These are phyloP conservation scores for Arthrobotrys iridis DNA, from an alignment of 2,329 filamentous ascomycete genomes.

Conservation along the genomic window DNA sequence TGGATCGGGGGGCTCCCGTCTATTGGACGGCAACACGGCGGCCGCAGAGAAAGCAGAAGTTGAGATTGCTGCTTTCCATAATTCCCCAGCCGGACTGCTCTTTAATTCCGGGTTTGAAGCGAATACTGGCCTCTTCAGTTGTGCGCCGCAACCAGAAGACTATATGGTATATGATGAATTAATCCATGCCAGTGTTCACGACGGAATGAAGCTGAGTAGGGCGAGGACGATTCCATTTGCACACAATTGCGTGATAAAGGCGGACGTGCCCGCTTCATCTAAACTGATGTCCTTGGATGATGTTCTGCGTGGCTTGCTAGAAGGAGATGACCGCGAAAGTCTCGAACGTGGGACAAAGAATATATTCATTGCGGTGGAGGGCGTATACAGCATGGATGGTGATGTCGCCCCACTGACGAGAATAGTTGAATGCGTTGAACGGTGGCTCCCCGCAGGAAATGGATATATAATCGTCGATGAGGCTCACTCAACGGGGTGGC, in stretches of 20 bases:
- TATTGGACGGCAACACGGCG: constrained; percentile 67
- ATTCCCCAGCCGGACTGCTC: constrained; percentile 64
- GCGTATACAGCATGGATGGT: constrained; percentile 85
- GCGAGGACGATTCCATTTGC: constrained; percentile 65
- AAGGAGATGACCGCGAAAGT: constrained; percentile 59
- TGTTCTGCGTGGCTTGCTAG: constrained; percentile 59
- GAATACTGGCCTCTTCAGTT: constrained; percentile 72
- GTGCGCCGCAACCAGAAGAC: constrained; percentile 70
- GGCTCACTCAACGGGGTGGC: constrained; percentile 72
- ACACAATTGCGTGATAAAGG: constrained; percentile 67
- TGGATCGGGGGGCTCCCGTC: constrained; percentile 68
- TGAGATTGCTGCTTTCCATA: constrained; percentile 65
- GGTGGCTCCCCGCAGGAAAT: constrained; percentile 68
- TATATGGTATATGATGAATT: constrained; percentile 77
- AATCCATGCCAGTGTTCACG: constrained; percentile 80
- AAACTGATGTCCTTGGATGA: constrained; percentile 57
- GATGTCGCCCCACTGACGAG: constrained; percentile 73
- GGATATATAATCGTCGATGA: constrained; percentile 74
- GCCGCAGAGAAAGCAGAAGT: constrained; percentile 65
- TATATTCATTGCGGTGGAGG: constrained; percentile 76
- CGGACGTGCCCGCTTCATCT: constrained; percentile 56
- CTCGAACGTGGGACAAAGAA: constrained; percentile 62
- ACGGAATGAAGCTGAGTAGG: constrained; percentile 76
- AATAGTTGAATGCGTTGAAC: constrained; percentile 70
- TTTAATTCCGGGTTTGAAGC: constrained; percentile 74